These are phyloP conservation scores for Endoconidiophora polonica DNA, from an alignment of 2,329 filamentous ascomycete genomes.

Conservation along the genomic window DNA sequence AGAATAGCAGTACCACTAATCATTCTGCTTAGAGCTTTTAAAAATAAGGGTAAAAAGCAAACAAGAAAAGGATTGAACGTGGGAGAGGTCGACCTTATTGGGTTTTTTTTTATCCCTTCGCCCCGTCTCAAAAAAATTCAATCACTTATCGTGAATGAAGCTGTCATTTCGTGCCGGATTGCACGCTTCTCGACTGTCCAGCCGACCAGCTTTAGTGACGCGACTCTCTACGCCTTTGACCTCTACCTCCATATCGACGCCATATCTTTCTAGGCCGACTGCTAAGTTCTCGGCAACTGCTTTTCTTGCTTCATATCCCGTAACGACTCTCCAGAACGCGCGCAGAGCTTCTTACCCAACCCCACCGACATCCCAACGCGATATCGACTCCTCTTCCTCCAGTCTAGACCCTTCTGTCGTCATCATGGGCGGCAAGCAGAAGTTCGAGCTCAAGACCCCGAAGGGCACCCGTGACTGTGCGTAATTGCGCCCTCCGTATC, in stretches of 20 bases:
- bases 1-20: not conserved
- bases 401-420: not conserved
- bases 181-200: slow-evolving; percentile 4
- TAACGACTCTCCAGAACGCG: not conserved
- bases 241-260: not conserved
- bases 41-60: not conserved
- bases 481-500: slow-evolving; percentile 11
- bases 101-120: not conserved
- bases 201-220: not conserved
- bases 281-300: too few species aligned
- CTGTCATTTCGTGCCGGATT: not conserved
- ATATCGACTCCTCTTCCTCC: not conserved
- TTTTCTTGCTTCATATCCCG: not conserved
- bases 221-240: not conserved
- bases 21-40: not conserved
- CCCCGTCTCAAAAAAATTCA: not conserved
- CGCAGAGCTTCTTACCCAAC: not conserved
- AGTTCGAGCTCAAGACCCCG: slow-evolving; percentile 66
- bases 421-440: slow-evolving; percentile 26
- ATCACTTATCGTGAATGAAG: slow-evolving; percentile 7
- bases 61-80: not conserved
- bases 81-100: not conserved
- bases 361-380: not conserved
- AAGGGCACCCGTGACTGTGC: slow-evolving; percentile 80
- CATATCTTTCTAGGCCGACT: not conserved